Evolutionary conservation across 306 rosid genomes (phyloP).

Genomic region (Vigna unguiculata): DNA sequence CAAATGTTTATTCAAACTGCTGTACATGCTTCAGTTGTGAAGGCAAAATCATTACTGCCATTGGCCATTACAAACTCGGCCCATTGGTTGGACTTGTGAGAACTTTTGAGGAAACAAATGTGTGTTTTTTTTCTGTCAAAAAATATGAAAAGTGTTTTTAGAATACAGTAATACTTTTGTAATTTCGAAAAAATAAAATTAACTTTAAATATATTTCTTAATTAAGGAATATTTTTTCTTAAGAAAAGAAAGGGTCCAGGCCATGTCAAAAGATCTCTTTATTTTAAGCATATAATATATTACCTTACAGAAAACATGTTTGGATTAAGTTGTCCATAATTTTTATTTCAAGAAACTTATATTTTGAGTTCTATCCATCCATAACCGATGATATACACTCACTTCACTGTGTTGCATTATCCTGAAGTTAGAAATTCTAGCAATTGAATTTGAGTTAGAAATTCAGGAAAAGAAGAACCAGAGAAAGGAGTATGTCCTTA

Average conservation of each 20-base stretch:
- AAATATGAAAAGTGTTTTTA: background rate
- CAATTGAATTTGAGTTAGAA: background rate
- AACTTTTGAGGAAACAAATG: background rate
- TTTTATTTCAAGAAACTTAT: background rate
- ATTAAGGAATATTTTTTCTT: too few species aligned
- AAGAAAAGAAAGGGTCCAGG: too few species aligned
- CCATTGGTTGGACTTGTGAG: background rate
- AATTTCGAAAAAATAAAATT: background rate
- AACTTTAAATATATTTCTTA: background rate
- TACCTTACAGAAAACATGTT: background rate
- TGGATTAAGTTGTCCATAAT: background rate
- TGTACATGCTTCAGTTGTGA: background rate
- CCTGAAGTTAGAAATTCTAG: background rate
- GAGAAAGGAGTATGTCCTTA: constrained; percentile 46
- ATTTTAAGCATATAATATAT: background rate
- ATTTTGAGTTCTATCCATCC: constrained; percentile 20
- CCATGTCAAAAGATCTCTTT: too few species aligned
- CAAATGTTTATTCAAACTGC: background rate
- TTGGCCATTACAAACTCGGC: background rate
- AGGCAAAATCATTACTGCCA: background rate
- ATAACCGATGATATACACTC: background rate
- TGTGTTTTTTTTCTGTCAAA: background rate
- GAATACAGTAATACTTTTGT: background rate
- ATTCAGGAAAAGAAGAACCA: background rate
- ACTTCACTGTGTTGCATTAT: background rate